Evolutionary conservation across 139 green algal genomes (phyloP).

Genomic region (Microglena sp.): DNA sequence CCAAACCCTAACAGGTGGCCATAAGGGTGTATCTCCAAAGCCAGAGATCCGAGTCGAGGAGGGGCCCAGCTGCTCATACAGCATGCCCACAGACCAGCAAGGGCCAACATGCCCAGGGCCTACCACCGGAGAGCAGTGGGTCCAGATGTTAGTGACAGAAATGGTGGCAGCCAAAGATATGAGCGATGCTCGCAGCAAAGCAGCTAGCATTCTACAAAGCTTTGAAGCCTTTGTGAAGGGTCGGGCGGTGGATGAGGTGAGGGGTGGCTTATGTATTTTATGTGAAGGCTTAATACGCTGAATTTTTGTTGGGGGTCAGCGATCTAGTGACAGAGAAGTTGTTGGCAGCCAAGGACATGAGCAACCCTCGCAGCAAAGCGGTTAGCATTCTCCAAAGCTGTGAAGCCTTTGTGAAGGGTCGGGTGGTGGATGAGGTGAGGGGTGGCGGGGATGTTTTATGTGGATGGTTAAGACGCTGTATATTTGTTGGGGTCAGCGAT

Average conservation of each 20-base stretch:
- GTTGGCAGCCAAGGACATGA: neutral
- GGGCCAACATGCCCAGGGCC: neutral
- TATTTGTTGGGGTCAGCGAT: neutral
- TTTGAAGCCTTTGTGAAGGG: slow-evolving; percentile 53
- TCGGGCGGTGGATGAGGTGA: neutral
- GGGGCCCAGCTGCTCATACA: too few relatives aligned
- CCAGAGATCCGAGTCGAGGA: too few relatives aligned
- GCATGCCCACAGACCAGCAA: too few relatives aligned
- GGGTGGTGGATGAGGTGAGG: neutral
- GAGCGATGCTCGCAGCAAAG: slow-evolving; percentile 43
- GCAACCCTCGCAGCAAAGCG: neutral
- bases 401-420: neutral
- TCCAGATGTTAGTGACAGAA: slow-evolving; percentile 58
- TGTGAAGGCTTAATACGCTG: too few relatives aligned
- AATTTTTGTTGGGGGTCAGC: neutral
- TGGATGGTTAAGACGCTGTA: neutral
- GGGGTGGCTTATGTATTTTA: neutral
- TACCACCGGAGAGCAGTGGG: slow-evolving; percentile 48
- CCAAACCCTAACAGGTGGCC: too few relatives aligned
- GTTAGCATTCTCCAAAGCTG: neutral
- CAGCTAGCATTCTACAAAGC: slow-evolving; percentile 42
- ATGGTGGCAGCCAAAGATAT: slow-evolving; percentile 57
- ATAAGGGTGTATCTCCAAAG: too few relatives aligned
- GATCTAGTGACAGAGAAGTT: neutral
- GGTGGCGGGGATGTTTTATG: neutral